Evolutionary conservation across 345 rosid species (phyloP), one percentile per base, ranked within the genome.

Genomic region (Euphorbia lathyris): DNA sequence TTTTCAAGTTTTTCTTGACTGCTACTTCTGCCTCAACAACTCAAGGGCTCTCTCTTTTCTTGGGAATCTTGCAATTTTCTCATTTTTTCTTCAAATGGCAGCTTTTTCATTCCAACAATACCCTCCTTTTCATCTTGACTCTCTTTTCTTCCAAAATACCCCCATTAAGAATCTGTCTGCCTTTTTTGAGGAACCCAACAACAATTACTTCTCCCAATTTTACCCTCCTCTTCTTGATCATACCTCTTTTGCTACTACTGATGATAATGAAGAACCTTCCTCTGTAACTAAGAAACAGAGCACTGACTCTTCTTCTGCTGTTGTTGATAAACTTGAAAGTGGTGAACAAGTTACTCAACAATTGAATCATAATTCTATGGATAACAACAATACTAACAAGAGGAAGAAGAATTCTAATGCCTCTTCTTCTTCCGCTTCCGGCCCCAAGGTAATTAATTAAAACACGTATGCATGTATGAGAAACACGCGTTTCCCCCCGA

Each of bases 261-360:
- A 72, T 60, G 82, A 80, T 48, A 73, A 75, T 29, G 81, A 85
- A 72, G 81, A 85, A 72, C 70, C 74, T 68, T 79, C 73, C 72
- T 79, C 73, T 73, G 77, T 60, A 51, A 67, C 81, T 19, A 77
- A 57, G 72, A 84, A 85, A 70, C 90, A 83, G 65, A 76, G 75
- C 76, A 73, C 83, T 1, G 83, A 78, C 12, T 76, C 86, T 32
- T 86, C 86, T 0, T 55, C 82, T 22, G 78, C 38, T 30, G 82
- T 83, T 77, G 84, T 79, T 72, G 80, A 84, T 12, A 78, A 69
- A 69, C 81, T 63, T 40, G 85, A 80, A 52, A 72, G 71, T 36
- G 85, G 87, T 2, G 84, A 83, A 72, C 89, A 81, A 64, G 85
- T 86, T 8, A 76, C 85, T 11, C 87, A 81, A 67, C 71, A 80